Evolutionary conservation across 495 filamentous ascomycete genomes (phyloP).

Genomic region (Trichodelitschia bisporula): DNA sequence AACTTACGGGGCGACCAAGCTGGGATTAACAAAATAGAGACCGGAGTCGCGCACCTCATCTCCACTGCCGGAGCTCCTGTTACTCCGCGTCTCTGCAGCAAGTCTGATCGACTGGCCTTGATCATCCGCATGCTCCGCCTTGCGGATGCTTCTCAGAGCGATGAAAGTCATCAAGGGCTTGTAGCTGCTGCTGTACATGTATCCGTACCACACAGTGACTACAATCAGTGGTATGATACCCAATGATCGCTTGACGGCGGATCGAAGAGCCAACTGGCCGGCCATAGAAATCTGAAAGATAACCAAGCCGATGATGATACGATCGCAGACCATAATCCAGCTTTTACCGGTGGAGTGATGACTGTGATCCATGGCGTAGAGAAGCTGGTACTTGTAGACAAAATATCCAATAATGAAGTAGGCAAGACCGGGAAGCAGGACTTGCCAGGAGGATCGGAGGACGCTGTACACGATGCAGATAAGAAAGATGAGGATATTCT

Average conservation of each 20-base stretch:
- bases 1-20: constrained; percentile 36
- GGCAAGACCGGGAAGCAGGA: constrained; percentile 57
- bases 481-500: constrained; percentile 72
- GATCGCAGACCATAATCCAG: constrained; percentile 88
- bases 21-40: constrained; percentile 48
- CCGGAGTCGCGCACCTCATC: constrained; percentile 46
- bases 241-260: constrained; percentile 41
- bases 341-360: constrained; percentile 85
- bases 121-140: constrained; percentile 18
- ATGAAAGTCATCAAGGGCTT: constrained; percentile 80
- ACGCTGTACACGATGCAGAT: constrained; percentile 90
- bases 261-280: constrained; percentile 53
- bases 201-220: constrained; percentile 64
- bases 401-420: constrained; percentile 83
- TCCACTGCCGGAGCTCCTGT: no score
- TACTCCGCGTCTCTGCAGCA: constrained; percentile 18
- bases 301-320: constrained; percentile 57
- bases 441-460: constrained; percentile 55
- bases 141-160: constrained; percentile 58
- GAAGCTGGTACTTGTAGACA: constrained; percentile 91
- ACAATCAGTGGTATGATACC: constrained; percentile 53
- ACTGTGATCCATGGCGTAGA: constrained; percentile 95
- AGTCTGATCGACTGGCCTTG: constrained; percentile 4
- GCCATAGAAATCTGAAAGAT: constrained; percentile 84
- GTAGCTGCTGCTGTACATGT: constrained; percentile 48